phyloP scores from a whole-genome alignment of 2,329 filamentous ascomycete species.

The Stemphylium vesicarium region DNA sequence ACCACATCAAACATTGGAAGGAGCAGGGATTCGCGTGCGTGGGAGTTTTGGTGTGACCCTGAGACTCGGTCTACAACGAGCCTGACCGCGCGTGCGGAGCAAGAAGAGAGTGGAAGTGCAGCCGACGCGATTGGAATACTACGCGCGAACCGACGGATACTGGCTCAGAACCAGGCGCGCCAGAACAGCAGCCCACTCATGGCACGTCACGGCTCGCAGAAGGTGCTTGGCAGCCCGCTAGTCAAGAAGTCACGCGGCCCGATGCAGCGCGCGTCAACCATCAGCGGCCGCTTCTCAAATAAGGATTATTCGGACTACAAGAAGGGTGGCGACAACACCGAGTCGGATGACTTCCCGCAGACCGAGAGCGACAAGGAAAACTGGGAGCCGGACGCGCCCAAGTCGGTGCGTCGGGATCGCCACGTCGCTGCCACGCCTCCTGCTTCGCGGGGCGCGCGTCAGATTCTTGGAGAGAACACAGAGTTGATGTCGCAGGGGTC shows the following conservation, averaged over 20 bases:
- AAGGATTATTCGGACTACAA: constrained; percentile 26
- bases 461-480: constrained; percentile 57
- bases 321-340: constrained; percentile 36
- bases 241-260: constrained; percentile 45
- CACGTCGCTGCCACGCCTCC: constrained; percentile 36
- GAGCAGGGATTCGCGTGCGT: constrained; percentile 85
- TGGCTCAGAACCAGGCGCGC: constrained; percentile 65
- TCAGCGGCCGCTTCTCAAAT: constrained; percentile 43
- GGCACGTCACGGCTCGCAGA: constrained; percentile 36
- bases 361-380: constrained; percentile 96
- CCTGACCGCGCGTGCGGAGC: constrained; percentile 79
- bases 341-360: constrained; percentile 59
- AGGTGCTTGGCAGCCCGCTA: constrained; percentile 38
- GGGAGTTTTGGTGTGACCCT: constrained; percentile 89
- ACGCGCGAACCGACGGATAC: constrained; percentile 66
- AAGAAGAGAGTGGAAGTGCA: constrained; percentile 79
- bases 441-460: constrained; percentile 43
- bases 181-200: constrained; percentile 65
- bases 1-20: constrained; percentile 67
- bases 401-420: constrained; percentile 38
- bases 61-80: constrained; percentile 72
- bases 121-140: constrained; percentile 82
- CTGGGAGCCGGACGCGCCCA: constrained; percentile 63
- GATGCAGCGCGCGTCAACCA: constrained; percentile 46
- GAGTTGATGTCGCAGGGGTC: constrained; percentile 49